Base-by-base conservation (phyloP, 139 green algal genomes). In the Volvox africanus region DNA sequence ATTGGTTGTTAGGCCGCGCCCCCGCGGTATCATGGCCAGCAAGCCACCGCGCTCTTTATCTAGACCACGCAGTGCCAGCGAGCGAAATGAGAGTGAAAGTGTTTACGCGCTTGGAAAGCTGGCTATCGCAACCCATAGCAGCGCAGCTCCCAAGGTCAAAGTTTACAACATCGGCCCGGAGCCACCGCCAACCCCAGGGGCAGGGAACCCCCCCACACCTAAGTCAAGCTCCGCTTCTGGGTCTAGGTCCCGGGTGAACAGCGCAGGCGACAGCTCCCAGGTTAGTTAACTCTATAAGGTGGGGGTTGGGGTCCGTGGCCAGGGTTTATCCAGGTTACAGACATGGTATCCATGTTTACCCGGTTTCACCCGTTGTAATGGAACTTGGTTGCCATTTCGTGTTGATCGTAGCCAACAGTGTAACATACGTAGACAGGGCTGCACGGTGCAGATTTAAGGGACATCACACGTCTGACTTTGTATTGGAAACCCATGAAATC, bases 141-240 rank as follows among this genome's bases (percentile, higher is more conserved):
- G 26, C 28, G 67, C 88, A 32, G 24, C 36, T 1, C 83, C 83
- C 20, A 94, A 94, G 75, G 71, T 88, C 69, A 91, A 88, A 82
- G 73, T 83, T 19, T 83, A 90, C 73, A 83, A 84, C 50, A 83
- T 90, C 21, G 86, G 50, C 14, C 86, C 86, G 50, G 86, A 90
- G 11, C 50, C 85, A 14, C 69, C 86, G 0, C 12, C 44, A 36
- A 61, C 85, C 1, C 69, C 85, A 14, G 71, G 69, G 12, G 69
- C 69, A 0, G 71, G n/a, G 22, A 76, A 76, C 35, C 35, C 68
- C 11, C n/a, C n/a, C n/a, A 82, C 69, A 2, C 84, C 84, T 0
- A 30, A 62, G 44, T 32, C 33, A 21, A 26, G 14, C 20, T 79
- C 71, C 18, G 71, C 21, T 18, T 79, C 71, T 79, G 71, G 71